Evolutionary conservation across 306 rosid genomes (phyloP).

Genomic region (Comarum palustre): DNA sequence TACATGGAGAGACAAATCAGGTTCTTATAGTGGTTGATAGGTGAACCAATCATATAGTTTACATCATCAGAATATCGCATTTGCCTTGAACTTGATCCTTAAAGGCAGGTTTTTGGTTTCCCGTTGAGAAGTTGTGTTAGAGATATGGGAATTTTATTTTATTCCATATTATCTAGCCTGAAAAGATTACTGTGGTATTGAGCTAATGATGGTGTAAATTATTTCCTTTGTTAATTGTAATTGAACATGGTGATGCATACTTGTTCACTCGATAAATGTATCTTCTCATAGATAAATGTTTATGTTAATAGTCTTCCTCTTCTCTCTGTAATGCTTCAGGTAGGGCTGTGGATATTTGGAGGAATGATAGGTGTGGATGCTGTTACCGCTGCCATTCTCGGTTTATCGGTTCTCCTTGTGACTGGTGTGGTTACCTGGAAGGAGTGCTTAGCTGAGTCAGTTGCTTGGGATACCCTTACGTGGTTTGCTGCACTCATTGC

Average conservation of each 20-base stretch:
- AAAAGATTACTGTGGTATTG: neutral
- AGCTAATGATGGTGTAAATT: neutral
- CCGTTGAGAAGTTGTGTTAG: neutral
- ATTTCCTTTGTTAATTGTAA: neutral
- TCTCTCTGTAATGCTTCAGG: slow-evolving; percentile 41
- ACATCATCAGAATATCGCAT: neutral
- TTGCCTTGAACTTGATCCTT: neutral
- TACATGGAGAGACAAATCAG: neutral
- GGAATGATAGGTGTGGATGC: slow-evolving; percentile 74
- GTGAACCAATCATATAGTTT: neutral
- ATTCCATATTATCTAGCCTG: neutral
- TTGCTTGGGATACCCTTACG: slow-evolving; percentile 98
- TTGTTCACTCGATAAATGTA: slow-evolving; percentile 5
- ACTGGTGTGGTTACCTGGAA: slow-evolving; percentile 98
- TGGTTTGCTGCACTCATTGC: slow-evolving; percentile 99
- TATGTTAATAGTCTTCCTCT: slow-evolving; percentile 1
- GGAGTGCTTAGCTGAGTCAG: slow-evolving; percentile 93
- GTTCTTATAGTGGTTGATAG: neutral
- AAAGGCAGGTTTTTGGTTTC: neutral
- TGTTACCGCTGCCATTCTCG: slow-evolving; percentile 92
- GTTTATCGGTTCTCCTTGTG: slow-evolving; percentile 80
- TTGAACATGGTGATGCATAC: neutral
- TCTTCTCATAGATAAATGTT: neutral
- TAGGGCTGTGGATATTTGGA: slow-evolving; percentile 96
- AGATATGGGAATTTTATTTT: neutral